These are phyloP conservation scores for Rubus parviflorus DNA, from an alignment of 306 rosid genomes.

Conservation along the genomic window DNA sequence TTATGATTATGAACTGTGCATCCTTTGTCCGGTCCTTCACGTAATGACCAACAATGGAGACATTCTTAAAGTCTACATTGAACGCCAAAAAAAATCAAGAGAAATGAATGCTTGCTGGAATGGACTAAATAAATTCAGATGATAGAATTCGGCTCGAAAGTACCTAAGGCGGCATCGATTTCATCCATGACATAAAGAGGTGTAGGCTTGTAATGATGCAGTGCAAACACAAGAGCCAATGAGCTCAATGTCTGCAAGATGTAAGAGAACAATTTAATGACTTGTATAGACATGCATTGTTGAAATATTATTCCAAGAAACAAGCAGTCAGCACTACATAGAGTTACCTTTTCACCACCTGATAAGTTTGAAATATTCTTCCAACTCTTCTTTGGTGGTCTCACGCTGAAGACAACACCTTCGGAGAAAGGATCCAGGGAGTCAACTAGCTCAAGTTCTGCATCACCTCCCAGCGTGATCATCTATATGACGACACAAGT, in stretches of 20 bases:
- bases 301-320: too few relatives aligned
- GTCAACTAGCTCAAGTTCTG: constrained; percentile 96
- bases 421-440: constrained; percentile 98
- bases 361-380: constrained; percentile 96
- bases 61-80: constrained; percentile 81
- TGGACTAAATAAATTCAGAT: neutral
- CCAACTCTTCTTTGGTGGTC: constrained; percentile 99
- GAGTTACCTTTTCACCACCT: constrained; percentile 91
- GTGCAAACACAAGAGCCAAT: constrained; percentile 94
- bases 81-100: neutral
- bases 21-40: constrained; percentile 93
- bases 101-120: constrained; percentile 17
- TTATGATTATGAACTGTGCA: constrained; percentile 83
- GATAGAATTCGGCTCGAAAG: neutral
- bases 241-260: constrained; percentile 87
- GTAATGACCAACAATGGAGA: constrained; percentile 89
- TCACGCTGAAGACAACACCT: constrained; percentile 95
- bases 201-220: constrained; percentile 97
- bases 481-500: constrained; percentile 44
- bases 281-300: too few relatives aligned
- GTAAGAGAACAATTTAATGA: too few relatives aligned
- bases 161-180: constrained; percentile 96
- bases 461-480: constrained; percentile 99
- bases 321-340: neutral
- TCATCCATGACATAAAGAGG: constrained; percentile 98